Evolutionary conservation across 305 asterid species (phyloP).

Genomic region (Solanum hybrid): DNA sequence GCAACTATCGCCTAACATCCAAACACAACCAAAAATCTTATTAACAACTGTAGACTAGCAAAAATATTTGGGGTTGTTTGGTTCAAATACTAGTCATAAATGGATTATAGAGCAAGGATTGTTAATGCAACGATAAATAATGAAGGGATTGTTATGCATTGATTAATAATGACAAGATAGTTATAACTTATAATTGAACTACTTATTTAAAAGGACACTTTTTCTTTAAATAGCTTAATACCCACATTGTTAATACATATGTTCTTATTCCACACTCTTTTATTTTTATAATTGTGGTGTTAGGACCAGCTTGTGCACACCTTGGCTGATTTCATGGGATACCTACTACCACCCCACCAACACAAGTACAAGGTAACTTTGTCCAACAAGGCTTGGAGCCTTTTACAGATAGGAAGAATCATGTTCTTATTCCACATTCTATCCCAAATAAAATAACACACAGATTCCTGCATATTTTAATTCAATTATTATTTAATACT

Average conservation of each 20-base stretch:
- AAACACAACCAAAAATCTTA: not conserved
- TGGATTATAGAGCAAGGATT: not conserved
- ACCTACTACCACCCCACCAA: not conserved
- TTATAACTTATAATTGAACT: not conserved
- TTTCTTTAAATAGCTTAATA: not conserved
- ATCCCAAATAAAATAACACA: not conserved
- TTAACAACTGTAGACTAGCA: not conserved
- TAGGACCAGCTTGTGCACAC: not conserved
- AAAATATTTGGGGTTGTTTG: not conserved
- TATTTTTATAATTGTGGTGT: not conserved
- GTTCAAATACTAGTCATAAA: not conserved
- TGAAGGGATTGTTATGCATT: not conserved
- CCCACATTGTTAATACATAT: not conserved
- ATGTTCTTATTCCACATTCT: not conserved
- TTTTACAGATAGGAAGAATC: not conserved
- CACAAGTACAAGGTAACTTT: not conserved
- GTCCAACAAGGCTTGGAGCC: not conserved
- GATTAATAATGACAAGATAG: not conserved
- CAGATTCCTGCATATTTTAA: not conserved
- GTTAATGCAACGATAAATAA: not conserved
- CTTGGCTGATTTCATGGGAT: not conserved
- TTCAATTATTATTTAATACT: not conserved
- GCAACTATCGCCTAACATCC: not conserved
- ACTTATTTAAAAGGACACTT: not conserved
- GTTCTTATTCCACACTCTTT: not conserved